phyloP scores from a whole-genome alignment of 179 eudicot genomes.

The Silene coronaria region DNA sequence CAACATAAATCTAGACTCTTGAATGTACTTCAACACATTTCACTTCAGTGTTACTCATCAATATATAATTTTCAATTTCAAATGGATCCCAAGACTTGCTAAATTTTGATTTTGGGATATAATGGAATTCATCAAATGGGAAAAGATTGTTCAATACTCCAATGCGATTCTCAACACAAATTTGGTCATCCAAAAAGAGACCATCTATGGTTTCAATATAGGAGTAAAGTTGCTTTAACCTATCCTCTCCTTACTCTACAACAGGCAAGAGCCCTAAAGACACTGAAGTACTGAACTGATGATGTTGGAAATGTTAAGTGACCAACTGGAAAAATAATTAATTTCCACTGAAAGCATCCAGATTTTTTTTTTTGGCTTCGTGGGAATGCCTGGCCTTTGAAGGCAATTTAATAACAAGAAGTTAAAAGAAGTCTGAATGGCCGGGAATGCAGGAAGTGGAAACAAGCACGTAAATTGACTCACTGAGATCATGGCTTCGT shows the following conservation, averaged over 20 bases:
- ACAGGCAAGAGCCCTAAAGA: background rate
- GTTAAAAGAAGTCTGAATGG: background rate
- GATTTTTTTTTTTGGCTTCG: background rate
- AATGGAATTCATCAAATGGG: no score
- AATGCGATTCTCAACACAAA: background rate
- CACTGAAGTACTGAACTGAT: background rate
- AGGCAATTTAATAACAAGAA: background rate
- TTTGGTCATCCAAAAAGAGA: background rate
- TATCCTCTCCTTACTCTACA: background rate
- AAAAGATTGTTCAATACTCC: no score
- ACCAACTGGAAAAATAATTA: background rate
- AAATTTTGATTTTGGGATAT: background rate
- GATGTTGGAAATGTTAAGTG: background rate
- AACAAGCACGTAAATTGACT: conserved; percentile 21
- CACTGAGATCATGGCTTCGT: conserved; percentile 90
- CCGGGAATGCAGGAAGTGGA: background rate
- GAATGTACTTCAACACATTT: background rate
- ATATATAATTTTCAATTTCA: background rate
- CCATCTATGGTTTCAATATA: background rate
- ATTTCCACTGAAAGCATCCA: background rate
- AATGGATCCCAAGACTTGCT: background rate
- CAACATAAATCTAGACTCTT: conserved; percentile 2
- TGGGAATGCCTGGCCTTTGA: background rate
- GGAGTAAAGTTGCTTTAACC: background rate
- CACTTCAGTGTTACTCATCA: background rate